These are phyloP conservation scores for Osmozyma mogii DNA, from an alignment of 805 yeast species.

Conservation along the genomic window DNA sequence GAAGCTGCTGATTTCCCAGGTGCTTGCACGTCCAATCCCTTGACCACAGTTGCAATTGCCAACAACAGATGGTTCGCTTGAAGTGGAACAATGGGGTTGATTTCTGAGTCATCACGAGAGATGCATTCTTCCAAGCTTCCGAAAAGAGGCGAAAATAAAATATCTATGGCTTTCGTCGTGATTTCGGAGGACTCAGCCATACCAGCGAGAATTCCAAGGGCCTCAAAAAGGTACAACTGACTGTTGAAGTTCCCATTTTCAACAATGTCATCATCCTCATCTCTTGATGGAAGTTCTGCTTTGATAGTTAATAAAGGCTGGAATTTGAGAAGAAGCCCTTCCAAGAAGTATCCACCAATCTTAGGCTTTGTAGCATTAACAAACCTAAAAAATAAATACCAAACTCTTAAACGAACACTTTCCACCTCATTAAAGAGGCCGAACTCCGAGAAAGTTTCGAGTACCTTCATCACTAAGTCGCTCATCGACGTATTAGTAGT, in stretches of 20 bases:
- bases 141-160: slow-evolving; percentile 69
- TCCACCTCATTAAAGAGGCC: slow-evolving; percentile 73
- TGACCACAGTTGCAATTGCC: slow-evolving; percentile 84
- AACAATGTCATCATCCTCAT: slow-evolving; percentile 46
- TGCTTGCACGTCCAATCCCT: slow-evolving; percentile 63
- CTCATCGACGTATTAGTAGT: slow-evolving; percentile 33
- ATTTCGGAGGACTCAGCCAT: slow-evolving; percentile 18
- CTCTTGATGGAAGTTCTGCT: slow-evolving; percentile 46
- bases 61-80: slow-evolving; percentile 82
- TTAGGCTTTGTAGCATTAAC: slow-evolving; percentile 65
- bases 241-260: slow-evolving; percentile 56
- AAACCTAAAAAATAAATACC: slow-evolving; percentile 85
- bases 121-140: slow-evolving; percentile 62
- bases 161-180: slow-evolving; percentile 46
- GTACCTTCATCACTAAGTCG: slow-evolving; percentile 46
- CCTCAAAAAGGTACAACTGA: slow-evolving; percentile 79
- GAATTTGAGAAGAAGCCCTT: slow-evolving; percentile 51
- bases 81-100: slow-evolving; percentile 39
- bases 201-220: slow-evolving; percentile 70
- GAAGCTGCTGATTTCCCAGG: slow-evolving; percentile 19
- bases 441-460: slow-evolving; percentile 70
- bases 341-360: slow-evolving; percentile 43
- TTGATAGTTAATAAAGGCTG: slow-evolving; percentile 57
- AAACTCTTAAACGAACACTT: slow-evolving; percentile 74
- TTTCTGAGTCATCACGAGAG: slow-evolving; percentile 24